Base-by-base conservation (phyloP, 2,329 filamentous ascomycete genomes). In the Nannizzia gypsea region DNA sequence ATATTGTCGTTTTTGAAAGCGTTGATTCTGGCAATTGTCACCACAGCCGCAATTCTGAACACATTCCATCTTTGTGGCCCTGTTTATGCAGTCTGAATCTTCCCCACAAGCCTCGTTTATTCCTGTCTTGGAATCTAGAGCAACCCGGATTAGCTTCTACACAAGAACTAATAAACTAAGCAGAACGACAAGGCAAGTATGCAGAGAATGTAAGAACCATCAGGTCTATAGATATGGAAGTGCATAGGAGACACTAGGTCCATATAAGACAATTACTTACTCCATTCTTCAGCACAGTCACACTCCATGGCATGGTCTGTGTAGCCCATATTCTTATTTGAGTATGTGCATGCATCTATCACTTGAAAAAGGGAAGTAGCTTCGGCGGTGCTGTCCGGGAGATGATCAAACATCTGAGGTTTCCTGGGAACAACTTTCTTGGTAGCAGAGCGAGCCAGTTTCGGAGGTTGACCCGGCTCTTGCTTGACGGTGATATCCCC, bases 41-140 rank as follows among this genome's bases (percentile, higher is more conserved):
- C 91, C 91, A 73, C 93, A 99, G 70, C 90, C 89, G 74, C 91
- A 93, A 66, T 91, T 87, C 63, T 84, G 84, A 38, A 89, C 81
- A 72, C 93, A 99, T 76, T 99, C 93, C 83, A 97, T 96, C 74
- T 96, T 97, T 61, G 92, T 97, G 61, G 90, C 89, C 68, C 93
- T 88, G 74, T 99, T 99, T 79, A 99, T 99, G 75, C 93, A 99
- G 73, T 97, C 92, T 15, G 91, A 95, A 73, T 96, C 90, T 68
- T 96, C 91, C 65, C 89, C 92, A 73, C 93, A 99, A 56, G 93
- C 91, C 74, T 86, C 75, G 72, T 99, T 99, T 60, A 70, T 73
- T 63, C 75, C 74, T 24, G 75, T 74, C 17, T 74, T 68, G 57
- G 77, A 50, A 69, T 84, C 81, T 83, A 67, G 48, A 58, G 58